A percentile compares a stretch with the other conserved stretches of the same genome.
Evolutionary conservation across 495 filamentous ascomycete genomes (phyloP).

Genomic region (Xylaria nigripes): DNA sequence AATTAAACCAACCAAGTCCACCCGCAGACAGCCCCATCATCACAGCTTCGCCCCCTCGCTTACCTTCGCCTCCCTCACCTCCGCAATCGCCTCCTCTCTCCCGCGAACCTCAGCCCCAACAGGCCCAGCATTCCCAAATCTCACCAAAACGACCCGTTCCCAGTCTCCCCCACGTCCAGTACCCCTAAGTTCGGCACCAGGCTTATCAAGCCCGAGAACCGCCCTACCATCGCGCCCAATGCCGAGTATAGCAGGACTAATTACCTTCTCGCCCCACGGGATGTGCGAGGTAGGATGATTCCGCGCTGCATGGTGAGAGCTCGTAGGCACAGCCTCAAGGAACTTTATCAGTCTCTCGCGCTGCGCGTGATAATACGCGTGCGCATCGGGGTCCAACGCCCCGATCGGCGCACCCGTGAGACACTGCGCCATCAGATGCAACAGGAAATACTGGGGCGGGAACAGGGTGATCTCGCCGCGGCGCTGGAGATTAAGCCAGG

Average conservation of each 20-base stretch:
- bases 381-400: slow-evolving; percentile 22
- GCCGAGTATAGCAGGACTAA: slow-evolving; percentile 57
- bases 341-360: slow-evolving; percentile 53
- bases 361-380: slow-evolving; percentile 43
- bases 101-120: slow-evolving; percentile 46
- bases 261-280: slow-evolving; percentile 70
- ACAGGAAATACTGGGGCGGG: slow-evolving; percentile 80
- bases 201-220: slow-evolving; percentile 60
- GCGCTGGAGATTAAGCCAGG: slow-evolving; percentile 58
- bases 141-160: slow-evolving; percentile 65
- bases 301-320: slow-evolving; percentile 9
- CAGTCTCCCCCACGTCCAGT: slow-evolving; percentile 56
- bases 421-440: slow-evolving; percentile 57
- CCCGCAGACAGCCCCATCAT: too few relatives aligned
- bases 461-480: slow-evolving; percentile 70
- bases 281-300: slow-evolving; percentile 35
- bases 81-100: slow-evolving; percentile 43
- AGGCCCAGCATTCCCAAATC: slow-evolving; percentile 51
- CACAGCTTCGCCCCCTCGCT: slow-evolving; percentile 16
- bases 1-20: too few relatives aligned
- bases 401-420: slow-evolving; percentile 36
- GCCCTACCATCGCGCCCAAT: slow-evolving; percentile 43
- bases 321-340: slow-evolving; percentile 34
- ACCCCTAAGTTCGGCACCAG: slow-evolving; percentile 61
- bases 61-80: slow-evolving; percentile 23